Evolutionary conservation across 768 basidiomycete genomes (phyloP).

Genomic region (Boletus tomentosulus): DNA sequence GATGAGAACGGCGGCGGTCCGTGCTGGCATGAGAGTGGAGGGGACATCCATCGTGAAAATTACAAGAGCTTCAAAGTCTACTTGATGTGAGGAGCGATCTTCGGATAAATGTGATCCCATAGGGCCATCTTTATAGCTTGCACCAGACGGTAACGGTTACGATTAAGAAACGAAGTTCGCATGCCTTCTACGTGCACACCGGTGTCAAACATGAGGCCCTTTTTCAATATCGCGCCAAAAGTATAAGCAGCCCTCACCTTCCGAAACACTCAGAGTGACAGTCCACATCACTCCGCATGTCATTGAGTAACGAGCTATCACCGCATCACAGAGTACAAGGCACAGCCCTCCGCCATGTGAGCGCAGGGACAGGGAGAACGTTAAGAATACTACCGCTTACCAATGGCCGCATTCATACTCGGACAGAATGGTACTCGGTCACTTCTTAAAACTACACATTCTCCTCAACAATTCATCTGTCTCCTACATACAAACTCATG

Average conservation of each 20-base stretch:
- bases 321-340: not conserved
- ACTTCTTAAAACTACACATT: no score
- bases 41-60: conserved; percentile 23
- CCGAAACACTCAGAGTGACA: not conserved
- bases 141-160: conserved; percentile 2
- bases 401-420: no score
- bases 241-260: no score
- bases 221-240: no score
- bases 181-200: not conserved
- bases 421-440: no score
- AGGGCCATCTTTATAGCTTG: conserved; percentile 17
- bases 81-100: conserved; percentile 1
- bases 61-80: not conserved
- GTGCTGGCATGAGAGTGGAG: conserved; percentile 53
- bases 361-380: no score
- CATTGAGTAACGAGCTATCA: not conserved
- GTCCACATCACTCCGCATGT: not conserved
- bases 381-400: no score
- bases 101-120: not conserved
- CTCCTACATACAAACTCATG: no score
- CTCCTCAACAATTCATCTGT: no score
- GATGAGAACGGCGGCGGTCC: conserved; percentile 56
- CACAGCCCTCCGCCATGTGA: not conserved
- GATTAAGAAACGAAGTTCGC: not conserved
- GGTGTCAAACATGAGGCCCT: conserved; percentile 4